Conservation (phyloP, 148 eudicot species). For the Cornus suecica region DNA sequence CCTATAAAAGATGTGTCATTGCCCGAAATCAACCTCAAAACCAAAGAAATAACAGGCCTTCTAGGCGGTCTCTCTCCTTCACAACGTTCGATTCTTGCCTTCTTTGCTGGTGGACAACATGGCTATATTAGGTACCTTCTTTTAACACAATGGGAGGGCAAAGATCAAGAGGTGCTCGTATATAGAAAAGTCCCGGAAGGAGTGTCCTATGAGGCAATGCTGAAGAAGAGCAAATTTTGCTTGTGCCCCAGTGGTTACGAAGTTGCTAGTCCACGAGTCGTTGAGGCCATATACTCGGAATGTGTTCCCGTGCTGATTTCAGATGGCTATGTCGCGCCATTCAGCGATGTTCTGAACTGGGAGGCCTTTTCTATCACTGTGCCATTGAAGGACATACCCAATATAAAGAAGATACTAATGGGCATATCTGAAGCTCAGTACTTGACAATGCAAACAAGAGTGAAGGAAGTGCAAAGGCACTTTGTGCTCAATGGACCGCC, state of each 20-base stretch:
- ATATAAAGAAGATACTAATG: conserved; percentile 40
- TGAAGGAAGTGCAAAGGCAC: conserved; percentile 54
- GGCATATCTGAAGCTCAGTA: conserved; percentile 39
- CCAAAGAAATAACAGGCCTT: conserved; percentile 34
- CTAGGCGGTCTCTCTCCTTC: conserved; percentile 43
- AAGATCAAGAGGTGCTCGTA: conserved; percentile 41
- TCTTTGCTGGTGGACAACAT: conserved; percentile 57
- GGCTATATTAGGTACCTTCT: conserved; percentile 50
- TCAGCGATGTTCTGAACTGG: conserved; percentile 63
- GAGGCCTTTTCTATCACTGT: conserved; percentile 35
- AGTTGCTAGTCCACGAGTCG: conserved; percentile 63
- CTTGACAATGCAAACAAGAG: conserved; percentile 41
- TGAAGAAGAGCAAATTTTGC: conserved; percentile 46
- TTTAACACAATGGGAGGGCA: conserved; percentile 45
- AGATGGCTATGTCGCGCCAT: conserved; percentile 38
- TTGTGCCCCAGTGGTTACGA: conserved; percentile 68
- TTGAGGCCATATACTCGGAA: conserved; percentile 57
- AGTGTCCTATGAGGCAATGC: conserved; percentile 28
- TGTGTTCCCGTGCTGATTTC: conserved; percentile 60
- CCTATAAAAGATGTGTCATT: conserved; percentile 54
- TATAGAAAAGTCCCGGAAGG: conserved; percentile 30
- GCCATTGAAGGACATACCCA: conserved; percentile 39
- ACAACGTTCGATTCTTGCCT: conserved; percentile 40
- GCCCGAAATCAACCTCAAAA: conserved; percentile 53
- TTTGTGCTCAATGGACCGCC: conserved; percentile 39